Base-by-base conservation (phyloP, 345 rosid species). In the Populus pruinosa region DNA sequence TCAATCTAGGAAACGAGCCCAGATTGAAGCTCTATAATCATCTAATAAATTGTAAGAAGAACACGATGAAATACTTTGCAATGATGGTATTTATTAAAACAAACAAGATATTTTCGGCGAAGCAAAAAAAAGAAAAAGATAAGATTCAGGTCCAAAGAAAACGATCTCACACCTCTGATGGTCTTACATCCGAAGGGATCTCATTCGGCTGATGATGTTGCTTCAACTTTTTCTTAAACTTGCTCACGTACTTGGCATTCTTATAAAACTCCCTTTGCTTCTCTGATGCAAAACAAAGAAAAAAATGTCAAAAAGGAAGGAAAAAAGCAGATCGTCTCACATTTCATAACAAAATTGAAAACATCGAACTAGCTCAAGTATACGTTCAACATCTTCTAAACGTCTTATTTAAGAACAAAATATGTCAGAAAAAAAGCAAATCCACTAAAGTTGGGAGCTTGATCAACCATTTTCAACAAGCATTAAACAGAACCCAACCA, bases 201-300 rank as follows among this genome's bases (percentile, higher is more conserved):
- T 82, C 76, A 77, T 75, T 78, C 66, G 75, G 87, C 78, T 68
- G 85, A 75, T 49, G 79, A 33, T 85, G 78, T 63, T 83, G 89
- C 88, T 90, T 90, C 27, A 75, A 27, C 63, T 85, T 75, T 81
- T 87, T 90, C 88, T 83, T 88, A 73, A 85, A 95, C 89, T 89
- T 90, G 85, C 87, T 88, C 50, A 93, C 89, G 73, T 74, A 83
- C 82, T 93, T 94, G 0, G 94, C 98, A 84, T 93, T 94, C 86
- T 90, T 91, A 77, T 90, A 93, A 81, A 90, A 91, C 53, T 93
- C 99, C 65, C 86, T 89, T 44, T 87, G 87, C 83, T 89, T 87
- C 83, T 93, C 98, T 92, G 86, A 38, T 70, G 56, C 9, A 56
- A 73, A 78, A 70, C 43, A 84, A 5, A 67, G n/a, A 75, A 44